Conservation (phyloP, 2,329 filamentous ascomycete species). For the Hawksworthiomyces lignivorus region DNA sequence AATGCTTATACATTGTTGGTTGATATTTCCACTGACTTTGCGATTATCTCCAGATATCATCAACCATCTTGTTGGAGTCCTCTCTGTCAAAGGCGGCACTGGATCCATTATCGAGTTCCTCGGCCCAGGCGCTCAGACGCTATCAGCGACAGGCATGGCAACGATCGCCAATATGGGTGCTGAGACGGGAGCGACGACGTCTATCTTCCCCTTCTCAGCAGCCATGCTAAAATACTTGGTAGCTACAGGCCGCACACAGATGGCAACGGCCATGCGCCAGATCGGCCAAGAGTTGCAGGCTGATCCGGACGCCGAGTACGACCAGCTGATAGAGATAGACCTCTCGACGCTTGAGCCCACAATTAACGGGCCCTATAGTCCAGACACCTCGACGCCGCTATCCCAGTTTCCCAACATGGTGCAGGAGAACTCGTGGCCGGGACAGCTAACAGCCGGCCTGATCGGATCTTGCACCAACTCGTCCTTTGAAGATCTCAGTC, state of each 20-base stretch:
- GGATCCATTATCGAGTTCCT: conserved; percentile 80
- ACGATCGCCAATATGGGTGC: conserved; percentile 68
- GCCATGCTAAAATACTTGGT: conserved; percentile 93
- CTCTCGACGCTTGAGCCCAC: conserved; percentile 91
- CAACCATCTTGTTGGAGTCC: conserved; percentile 90
- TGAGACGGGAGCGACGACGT: conserved; percentile 80
- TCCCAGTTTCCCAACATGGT: conserved; percentile 95
- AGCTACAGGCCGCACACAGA: conserved; percentile 82
- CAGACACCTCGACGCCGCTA: conserved; percentile 93
- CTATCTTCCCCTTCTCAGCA: conserved; percentile 95
- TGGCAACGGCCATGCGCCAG: conserved; percentile 78
- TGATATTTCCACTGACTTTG: too few species aligned
- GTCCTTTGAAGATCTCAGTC: conserved; percentile 81
- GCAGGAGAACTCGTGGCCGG: conserved; percentile 91
- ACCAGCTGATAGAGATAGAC: conserved; percentile 94
- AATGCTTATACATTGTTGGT: too few species aligned
- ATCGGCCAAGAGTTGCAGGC: conserved; percentile 81
- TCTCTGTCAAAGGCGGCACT: conserved; percentile 97
- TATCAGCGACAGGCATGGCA: conserved; percentile 81
- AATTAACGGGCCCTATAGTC: conserved; percentile 98
- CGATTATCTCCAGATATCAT: conserved; percentile 64
- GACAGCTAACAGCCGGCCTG: conserved; percentile 91
- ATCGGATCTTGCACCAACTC: conserved; percentile 98
- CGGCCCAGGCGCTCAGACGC: conserved; percentile 62
- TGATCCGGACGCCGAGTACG: conserved; percentile 89